Base-by-base conservation (phyloP, 2,329 filamentous ascomycete species). In the Tympanopsis confertula region DNA sequence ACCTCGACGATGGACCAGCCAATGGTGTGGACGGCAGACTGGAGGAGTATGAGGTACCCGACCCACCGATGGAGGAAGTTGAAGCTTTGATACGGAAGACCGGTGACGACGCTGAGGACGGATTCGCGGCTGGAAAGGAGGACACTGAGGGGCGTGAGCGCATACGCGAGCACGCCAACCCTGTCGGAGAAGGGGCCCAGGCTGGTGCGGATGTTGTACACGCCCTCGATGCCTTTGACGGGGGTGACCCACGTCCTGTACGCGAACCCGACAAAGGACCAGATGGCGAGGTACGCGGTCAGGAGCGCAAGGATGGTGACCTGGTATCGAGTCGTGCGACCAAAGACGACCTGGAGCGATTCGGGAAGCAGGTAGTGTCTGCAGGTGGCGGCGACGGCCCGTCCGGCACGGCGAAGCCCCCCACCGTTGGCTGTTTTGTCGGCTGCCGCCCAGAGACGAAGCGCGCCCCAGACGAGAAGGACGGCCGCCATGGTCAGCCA, bases 1-100 rank as follows among this genome's bases (percentile, higher is more conserved):
- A 66, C 65, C 55, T 86, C 77, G 33, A 86, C 61, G 32, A 87
- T 51, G 19, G 68, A 73, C 82, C 82, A 87, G 38, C 66, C 70
- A 19, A 87, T 67, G 1, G 82, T 86, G 52, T 88, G 83, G 2
- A 87, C 55, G 7, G 66, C 57, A 3, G 74, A 70, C 51, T 87
- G 82, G 1, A 74, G 52, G 38, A 84, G 71, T 44, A 88, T 85
- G 48, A 87, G 66, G 43, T 81, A 80, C 5, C 83, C 82, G 0
- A 79, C 61, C 82, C 82, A 87, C 20, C 81, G 76, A 53, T 86
- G 82, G 15, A 87, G 60, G 50, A 87, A 87, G 55, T 82, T 79
- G 66, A 87, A 86, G 48, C 71, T 74, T 46, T 86, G 82, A 49
- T 86, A 85, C 0, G 83, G 81, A 1, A 87, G 65, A 1, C 83